Conservation (phyloP, 1,284 basidiomycete species). For the Cryptococcus depauperatus region DNA sequence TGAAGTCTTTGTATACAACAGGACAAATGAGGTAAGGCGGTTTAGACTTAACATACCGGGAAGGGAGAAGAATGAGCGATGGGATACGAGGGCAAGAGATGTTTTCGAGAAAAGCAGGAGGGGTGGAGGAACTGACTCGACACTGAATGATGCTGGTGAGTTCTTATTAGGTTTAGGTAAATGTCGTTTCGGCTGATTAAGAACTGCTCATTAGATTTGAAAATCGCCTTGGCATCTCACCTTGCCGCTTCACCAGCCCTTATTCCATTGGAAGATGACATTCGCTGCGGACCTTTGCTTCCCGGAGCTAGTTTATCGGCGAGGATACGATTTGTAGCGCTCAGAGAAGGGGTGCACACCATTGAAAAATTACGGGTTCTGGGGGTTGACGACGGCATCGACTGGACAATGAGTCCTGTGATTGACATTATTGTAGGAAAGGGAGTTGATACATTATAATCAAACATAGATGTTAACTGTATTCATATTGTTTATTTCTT, state of each 20-base stretch:
- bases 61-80: constrained; percentile 38
- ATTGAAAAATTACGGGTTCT: constrained; percentile 64
- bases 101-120: constrained; percentile 15
- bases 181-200: constrained; percentile 10
- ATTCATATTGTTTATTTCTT: neutral
- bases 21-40: constrained; percentile 63
- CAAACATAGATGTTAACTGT: neutral
- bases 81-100: constrained; percentile 24
- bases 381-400: constrained; percentile 64
- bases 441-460: neutral
- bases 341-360: constrained; percentile 68
- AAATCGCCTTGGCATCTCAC: constrained; percentile 21
- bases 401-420: constrained; percentile 47
- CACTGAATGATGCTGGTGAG: constrained; percentile 23
- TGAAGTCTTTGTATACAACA: constrained; percentile 83
- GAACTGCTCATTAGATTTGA: constrained; percentile 20
- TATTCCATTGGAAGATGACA: constrained; percentile 67
- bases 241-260: constrained; percentile 49
- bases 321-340: constrained; percentile 73
- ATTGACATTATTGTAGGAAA: constrained; percentile 1
- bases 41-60: constrained; percentile 67
- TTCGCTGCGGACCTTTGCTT: constrained; percentile 70
- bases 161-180: too few relatives aligned
- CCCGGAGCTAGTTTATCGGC: constrained; percentile 76
- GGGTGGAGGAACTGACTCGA: constrained; percentile 16